phyloP scores from a whole-genome alignment of 2,329 filamentous ascomycete species.

The Stenocarpella maydis region DNA sequence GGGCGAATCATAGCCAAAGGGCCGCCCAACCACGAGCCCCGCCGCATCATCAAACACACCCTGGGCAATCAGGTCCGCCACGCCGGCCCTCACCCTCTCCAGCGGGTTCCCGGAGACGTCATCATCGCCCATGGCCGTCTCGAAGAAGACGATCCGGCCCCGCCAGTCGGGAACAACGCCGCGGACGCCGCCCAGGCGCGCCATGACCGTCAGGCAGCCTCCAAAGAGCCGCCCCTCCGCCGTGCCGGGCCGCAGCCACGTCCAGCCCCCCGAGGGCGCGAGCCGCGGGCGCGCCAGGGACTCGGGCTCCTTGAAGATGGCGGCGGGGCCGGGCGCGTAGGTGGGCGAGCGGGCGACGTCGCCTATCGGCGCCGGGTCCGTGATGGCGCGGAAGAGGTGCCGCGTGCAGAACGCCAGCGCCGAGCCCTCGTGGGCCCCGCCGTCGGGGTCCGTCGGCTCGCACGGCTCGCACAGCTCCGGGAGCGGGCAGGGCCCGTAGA shows the following conservation, averaged over 20 bases:
- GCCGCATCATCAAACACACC: slow-evolving; percentile 52
- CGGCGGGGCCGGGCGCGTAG: slow-evolving; percentile 39
- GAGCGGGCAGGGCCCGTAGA: slow-evolving; percentile 52
- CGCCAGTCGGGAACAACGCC: slow-evolving; percentile 48
- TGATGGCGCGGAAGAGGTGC: slow-evolving; percentile 46
- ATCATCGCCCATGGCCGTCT: slow-evolving; percentile 49
- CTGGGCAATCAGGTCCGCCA: slow-evolving; percentile 52
- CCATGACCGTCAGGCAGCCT: slow-evolving; percentile 51
- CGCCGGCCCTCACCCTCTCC: slow-evolving; percentile 43
- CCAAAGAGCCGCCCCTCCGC: slow-evolving; percentile 54
- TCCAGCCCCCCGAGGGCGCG: slow-evolving; percentile 43
- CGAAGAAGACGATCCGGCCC: slow-evolving; percentile 50
- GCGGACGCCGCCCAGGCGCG: slow-evolving; percentile 46
- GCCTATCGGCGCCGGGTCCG: slow-evolving; percentile 41
- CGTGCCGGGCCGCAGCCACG: slow-evolving; percentile 48
- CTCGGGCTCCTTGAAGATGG: slow-evolving; percentile 38
- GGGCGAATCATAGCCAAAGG: slow-evolving; percentile 50
- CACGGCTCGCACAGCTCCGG: slow-evolving; percentile 50
- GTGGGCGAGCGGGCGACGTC: slow-evolving; percentile 43
- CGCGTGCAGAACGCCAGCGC: neutral
- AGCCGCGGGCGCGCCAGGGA: slow-evolving; percentile 38
- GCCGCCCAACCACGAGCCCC: slow-evolving; percentile 52
- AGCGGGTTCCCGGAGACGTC: slow-evolving; percentile 32
- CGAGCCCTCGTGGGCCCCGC: slow-evolving; percentile 40
- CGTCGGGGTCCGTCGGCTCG: slow-evolving; percentile 41